phyloP scores from a whole-genome alignment of 371 early-diverging fungal species.

The Apophysomyces sp. region DNA sequence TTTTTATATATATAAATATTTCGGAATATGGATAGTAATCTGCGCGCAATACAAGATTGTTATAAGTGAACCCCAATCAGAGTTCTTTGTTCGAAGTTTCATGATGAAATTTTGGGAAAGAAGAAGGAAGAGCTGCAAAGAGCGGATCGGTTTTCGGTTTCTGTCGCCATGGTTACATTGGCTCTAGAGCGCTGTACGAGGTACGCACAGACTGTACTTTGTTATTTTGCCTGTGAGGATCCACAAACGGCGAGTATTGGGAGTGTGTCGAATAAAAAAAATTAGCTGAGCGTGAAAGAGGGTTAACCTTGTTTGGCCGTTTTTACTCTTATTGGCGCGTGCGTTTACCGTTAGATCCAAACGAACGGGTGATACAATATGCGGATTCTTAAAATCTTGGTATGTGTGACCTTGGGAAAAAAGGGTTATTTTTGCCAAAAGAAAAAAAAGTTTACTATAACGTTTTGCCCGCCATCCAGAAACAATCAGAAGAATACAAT shows the following conservation, averaged over 20 bases:
- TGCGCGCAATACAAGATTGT: background rate
- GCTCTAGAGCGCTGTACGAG: constrained; percentile 2
- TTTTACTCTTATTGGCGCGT: constrained; percentile 2
- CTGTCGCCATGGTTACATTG: constrained; percentile 1
- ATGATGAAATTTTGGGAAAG: background rate
- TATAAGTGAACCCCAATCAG: background rate
- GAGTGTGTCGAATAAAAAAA: constrained; percentile 1
- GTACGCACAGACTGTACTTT: constrained; percentile 4
- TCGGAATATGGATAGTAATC: background rate
- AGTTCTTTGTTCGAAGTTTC: background rate
- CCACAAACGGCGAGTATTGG: background rate
- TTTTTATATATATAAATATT: background rate
- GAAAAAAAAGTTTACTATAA: background rate
- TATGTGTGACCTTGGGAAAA: constrained; percentile 3
- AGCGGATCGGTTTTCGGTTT: constrained; percentile 1
- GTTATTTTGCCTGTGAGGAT: constrained; percentile 3
- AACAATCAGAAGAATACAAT: background rate
- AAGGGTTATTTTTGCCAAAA: background rate
- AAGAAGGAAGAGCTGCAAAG: background rate
- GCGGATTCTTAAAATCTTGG: background rate
- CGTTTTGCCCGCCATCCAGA: background rate
- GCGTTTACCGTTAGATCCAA: constrained; percentile 1
- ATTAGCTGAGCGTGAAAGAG: background rate
- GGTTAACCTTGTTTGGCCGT: constrained; percentile 1
- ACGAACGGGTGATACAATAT: constrained; percentile 3